phyloP scores from a whole-genome alignment of 2,329 filamentous ascomycete genomes.

The Fusarium fujikuroi region DNA sequence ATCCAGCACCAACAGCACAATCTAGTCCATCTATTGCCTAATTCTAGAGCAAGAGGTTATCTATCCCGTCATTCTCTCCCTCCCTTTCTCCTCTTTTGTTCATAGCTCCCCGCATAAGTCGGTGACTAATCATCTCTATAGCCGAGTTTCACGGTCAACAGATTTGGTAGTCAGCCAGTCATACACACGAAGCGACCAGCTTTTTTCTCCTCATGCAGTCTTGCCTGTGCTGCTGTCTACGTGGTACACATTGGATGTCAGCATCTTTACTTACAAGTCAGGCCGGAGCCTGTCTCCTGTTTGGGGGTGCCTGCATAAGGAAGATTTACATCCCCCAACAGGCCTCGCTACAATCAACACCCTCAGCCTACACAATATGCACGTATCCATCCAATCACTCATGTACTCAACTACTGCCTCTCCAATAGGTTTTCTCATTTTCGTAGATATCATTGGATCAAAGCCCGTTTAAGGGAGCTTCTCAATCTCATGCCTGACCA shows the following conservation, averaged over 20 bases:
- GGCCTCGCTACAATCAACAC: neutral
- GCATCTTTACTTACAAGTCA: neutral
- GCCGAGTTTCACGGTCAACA: neutral
- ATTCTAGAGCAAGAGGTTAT: neutral
- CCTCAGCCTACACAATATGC: neutral
- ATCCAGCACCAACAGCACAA: neutral
- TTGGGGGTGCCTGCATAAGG: slow-evolving; percentile 1
- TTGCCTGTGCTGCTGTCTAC: neutral
- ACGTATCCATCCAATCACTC: neutral
- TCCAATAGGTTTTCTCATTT: slow-evolving; percentile 38
- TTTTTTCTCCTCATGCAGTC: neutral
- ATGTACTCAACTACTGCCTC: slow-evolving; percentile 9
- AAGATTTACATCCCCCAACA: neutral
- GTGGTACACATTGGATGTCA: neutral
- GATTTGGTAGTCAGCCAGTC: neutral
- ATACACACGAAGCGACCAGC: neutral
- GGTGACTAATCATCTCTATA: neutral
- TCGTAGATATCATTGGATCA: slow-evolving; percentile 44
- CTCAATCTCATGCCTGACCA: slow-evolving; percentile 41
- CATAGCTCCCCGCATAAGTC: neutral
- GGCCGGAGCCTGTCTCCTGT: neutral
- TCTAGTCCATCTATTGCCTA: slow-evolving; percentile 11
- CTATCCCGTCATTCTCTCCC: neutral
- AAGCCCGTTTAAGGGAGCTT: slow-evolving; percentile 32
- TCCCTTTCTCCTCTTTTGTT: neutral